Percentiles rank a stretch among this genome's conserved stretches.
These are phyloP conservation scores for Epichloe baconii DNA, from an alignment of 2,329 filamentous ascomycete species.

Conservation along the genomic window DNA sequence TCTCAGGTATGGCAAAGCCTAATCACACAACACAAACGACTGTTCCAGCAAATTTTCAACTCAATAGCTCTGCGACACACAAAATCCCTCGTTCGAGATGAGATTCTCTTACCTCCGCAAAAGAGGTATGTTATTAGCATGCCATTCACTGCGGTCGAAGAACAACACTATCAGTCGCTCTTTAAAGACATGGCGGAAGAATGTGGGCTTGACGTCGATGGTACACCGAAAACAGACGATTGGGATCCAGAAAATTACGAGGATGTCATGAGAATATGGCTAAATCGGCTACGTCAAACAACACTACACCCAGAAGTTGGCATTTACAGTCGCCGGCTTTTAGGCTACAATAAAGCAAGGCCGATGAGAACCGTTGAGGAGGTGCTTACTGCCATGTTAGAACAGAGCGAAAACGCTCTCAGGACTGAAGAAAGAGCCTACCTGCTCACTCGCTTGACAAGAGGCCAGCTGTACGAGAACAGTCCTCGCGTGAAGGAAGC, in stretches of 20 bases:
- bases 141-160: slow-evolving; percentile 80
- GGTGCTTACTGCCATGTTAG: slow-evolving; percentile 83
- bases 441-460: slow-evolving; percentile 48
- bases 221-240: slow-evolving; percentile 44
- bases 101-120: slow-evolving; percentile 69
- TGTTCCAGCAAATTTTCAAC: slow-evolving; percentile 58
- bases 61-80: slow-evolving; percentile 70
- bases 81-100: slow-evolving; percentile 66
- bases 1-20: slow-evolving; percentile 56
- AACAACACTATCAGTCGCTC: slow-evolving; percentile 71
- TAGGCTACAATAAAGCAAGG: slow-evolving; percentile 48
- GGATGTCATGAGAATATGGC: slow-evolving; percentile 66
- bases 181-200: slow-evolving; percentile 63
- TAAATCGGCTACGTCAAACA: slow-evolving; percentile 66
- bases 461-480: slow-evolving; percentile 71
- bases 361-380: slow-evolving; percentile 73
- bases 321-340: slow-evolving; percentile 46
- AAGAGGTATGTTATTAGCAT: slow-evolving; percentile 79
- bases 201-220: slow-evolving; percentile 51
- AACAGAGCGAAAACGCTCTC: slow-evolving; percentile 59
- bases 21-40: slow-evolving; percentile 42
- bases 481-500: slow-evolving; percentile 54
- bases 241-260: slow-evolving; percentile 55
- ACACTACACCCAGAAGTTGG: slow-evolving; percentile 79
- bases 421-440: slow-evolving; percentile 55